Percentiles rank a stretch among this genome's conserved stretches.
Evolutionary conservation across 2,329 filamentous ascomycete species (phyloP).

Genomic region (Mariannaea elegans): DNA sequence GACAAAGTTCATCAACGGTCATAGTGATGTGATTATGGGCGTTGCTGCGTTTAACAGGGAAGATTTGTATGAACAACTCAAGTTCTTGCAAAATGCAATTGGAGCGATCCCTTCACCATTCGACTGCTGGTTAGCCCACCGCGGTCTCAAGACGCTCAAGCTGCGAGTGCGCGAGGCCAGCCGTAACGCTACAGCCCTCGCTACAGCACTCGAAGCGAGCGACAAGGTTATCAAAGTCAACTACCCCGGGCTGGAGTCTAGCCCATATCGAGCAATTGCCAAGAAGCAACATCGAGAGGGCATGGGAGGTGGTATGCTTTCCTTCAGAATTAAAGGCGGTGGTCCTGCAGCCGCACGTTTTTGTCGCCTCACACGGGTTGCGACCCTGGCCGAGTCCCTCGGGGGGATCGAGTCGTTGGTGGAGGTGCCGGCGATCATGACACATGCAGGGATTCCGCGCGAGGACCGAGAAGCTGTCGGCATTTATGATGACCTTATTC

Average conservation of each 20-base stretch:
- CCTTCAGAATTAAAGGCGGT: conserved; percentile 91
- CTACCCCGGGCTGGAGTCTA: conserved; percentile 90
- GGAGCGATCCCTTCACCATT: conserved; percentile 94
- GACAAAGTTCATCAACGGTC: conserved; percentile 99
- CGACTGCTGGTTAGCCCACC: conserved; percentile 97
- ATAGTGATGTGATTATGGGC: conserved; percentile 97
- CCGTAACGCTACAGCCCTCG: conserved; percentile 81
- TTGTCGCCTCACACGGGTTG: conserved; percentile 88
- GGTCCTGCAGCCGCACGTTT: conserved; percentile 87
- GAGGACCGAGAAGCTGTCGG: conserved; percentile 91
- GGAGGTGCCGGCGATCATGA: conserved; percentile 97
- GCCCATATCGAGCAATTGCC: conserved; percentile 87
- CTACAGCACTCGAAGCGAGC: conserved; percentile 78
- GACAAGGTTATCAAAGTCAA: conserved; percentile 88
- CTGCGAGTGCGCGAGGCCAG: conserved; percentile 87
- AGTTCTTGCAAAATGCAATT: conserved; percentile 96
- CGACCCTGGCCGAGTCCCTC: conserved; percentile 90
- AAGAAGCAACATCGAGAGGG: conserved; percentile 91
- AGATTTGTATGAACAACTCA: conserved; percentile 76
- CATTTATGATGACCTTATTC: conserved; percentile 92
- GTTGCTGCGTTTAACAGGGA: conserved; percentile 93
- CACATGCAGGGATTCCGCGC: conserved; percentile 93
- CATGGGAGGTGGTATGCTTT: conserved; percentile 96
- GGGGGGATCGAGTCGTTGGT: conserved; percentile 92
- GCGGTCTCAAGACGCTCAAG: conserved; percentile 95